These are phyloP conservation scores for Xylaria castorea DNA, from an alignment of 495 filamentous ascomycete genomes.

Conservation along the genomic window DNA sequence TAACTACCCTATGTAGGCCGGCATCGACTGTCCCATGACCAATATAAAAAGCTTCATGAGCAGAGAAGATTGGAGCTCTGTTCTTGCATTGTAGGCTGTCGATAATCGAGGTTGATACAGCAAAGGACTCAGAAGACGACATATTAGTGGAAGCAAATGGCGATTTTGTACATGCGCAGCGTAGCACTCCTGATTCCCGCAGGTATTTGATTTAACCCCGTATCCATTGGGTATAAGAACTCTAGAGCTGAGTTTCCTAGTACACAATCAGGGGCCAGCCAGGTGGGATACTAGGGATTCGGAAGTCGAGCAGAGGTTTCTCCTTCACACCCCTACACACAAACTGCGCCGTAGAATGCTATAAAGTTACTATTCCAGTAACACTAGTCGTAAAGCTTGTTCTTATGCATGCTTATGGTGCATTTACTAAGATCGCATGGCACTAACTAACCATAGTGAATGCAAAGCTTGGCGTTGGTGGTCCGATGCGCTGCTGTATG, in stretches of 20 bases:
- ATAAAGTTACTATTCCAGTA: neutral
- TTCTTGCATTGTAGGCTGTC: conserved; percentile 11
- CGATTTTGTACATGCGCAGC: neutral
- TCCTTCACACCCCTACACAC: neutral
- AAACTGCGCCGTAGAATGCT: neutral
- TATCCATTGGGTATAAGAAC: neutral
- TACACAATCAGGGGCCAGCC: neutral
- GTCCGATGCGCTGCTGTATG: neutral
- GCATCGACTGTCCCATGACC: conserved; percentile 7
- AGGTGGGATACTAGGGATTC: conserved; percentile 3
- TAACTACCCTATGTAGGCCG: neutral
- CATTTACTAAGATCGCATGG: neutral
- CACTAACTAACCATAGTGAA: conserved; percentile 14
- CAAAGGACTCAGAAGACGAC: conserved; percentile 1
- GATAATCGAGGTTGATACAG: neutral
- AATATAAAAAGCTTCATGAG: neutral
- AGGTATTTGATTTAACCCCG: neutral
- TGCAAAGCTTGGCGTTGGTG: conserved; percentile 11
- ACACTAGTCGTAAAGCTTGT: neutral
- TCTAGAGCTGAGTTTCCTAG: neutral
- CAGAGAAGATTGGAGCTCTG: conserved; percentile 8
- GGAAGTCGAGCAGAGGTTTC: conserved; percentile 4
- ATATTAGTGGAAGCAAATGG: neutral
- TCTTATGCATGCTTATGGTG: neutral
- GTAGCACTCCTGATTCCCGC: neutral